A percentile compares a stretch with the other conserved stretches of the same genome.
Conservation (phyloP, 345 rosid genomes). For the Iberis pinnata region DNA sequence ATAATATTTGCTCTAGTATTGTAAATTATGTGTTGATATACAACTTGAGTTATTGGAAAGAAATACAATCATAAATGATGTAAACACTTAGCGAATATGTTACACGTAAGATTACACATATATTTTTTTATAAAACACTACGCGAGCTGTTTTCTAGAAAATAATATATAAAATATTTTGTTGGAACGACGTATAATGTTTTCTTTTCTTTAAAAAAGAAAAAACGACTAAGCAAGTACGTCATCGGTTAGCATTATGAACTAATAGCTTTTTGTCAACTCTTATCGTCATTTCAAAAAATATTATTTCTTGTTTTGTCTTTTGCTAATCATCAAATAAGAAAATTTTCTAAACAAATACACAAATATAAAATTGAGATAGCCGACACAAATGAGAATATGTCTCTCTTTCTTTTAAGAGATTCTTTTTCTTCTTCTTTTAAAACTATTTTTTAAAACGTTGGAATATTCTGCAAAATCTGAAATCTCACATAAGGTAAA, state of each 20-base stretch:
- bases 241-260: background rate
- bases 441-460: no score
- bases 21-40: no score
- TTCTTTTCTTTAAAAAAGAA: background rate
- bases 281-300: background rate
- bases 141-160: background rate
- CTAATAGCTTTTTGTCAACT: constrained; percentile 4
- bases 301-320: background rate
- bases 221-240: constrained; percentile 18
- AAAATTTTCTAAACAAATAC: background rate
- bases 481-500: background rate
- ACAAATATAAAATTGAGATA: background rate
- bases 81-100: no score
- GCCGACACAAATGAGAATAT: constrained; percentile 9
- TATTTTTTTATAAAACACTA: background rate
- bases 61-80: no score
- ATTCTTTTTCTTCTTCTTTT: background rate
- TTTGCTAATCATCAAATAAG: constrained; percentile 10
- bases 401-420: constrained; percentile 10
- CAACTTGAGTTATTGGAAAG: no score
- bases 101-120: no score
- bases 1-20: no score
- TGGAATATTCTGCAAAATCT: constrained; percentile 11
- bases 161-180: background rate
- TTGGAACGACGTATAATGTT: background rate